Conservation (phyloP, 2,329 filamentous ascomycete species). For the Dactylonectria macrodidyma region DNA sequence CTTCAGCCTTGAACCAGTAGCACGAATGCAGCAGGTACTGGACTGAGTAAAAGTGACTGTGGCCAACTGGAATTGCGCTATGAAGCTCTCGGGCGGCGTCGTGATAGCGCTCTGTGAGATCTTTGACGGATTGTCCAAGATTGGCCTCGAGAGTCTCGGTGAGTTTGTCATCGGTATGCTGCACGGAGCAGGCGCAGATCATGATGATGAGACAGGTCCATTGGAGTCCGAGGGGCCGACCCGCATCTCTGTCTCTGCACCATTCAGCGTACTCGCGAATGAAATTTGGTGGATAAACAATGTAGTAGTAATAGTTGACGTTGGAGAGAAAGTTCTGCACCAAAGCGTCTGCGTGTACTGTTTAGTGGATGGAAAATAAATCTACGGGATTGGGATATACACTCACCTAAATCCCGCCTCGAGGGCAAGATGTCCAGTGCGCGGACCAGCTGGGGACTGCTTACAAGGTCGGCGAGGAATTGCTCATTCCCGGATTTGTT, state of each 20-base stretch:
- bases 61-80: constrained; percentile 51
- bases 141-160: constrained; percentile 50
- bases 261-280: constrained; percentile 54
- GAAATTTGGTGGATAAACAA: constrained; percentile 55
- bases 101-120: constrained; percentile 52
- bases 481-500: constrained; percentile 18
- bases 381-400: background rate
- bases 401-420: constrained; percentile 52
- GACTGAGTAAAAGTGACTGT: constrained; percentile 52
- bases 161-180: constrained; percentile 52
- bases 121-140: constrained; percentile 46
- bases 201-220: constrained; percentile 58
- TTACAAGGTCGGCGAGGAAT: constrained; percentile 28
- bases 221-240: constrained; percentile 51
- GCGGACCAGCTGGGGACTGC: constrained; percentile 50
- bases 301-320: constrained; percentile 58
- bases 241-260: constrained; percentile 50
- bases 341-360: constrained; percentile 48
- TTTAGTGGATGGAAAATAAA: constrained; percentile 11
- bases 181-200: constrained; percentile 56
- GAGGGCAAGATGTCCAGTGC: constrained; percentile 52
- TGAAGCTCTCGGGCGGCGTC: constrained; percentile 51
- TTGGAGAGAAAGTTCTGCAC: constrained; percentile 56
- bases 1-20: constrained; percentile 57
- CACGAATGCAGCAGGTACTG: constrained; percentile 56